These are phyloP conservation scores for Penicillium argentinense DNA, from an alignment of 495 filamentous ascomycete genomes.

Conservation along the genomic window DNA sequence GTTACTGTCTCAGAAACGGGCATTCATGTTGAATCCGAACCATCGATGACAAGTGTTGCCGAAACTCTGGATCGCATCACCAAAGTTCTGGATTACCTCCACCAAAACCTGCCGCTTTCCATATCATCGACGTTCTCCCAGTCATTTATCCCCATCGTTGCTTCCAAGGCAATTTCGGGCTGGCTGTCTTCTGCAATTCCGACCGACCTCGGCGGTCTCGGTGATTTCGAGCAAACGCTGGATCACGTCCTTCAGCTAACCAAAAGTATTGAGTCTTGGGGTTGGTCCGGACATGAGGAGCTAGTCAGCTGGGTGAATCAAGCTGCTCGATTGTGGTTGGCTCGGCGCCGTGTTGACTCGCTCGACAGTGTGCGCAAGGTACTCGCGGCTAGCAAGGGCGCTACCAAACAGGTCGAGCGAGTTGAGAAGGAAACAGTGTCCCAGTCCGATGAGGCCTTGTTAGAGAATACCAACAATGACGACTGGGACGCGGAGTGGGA, in stretches of 20 bases:
- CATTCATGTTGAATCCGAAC: conserved; percentile 30
- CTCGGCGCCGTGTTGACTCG: conserved; percentile 74
- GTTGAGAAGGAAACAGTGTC: conserved; percentile 80
- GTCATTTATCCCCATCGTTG: conserved; percentile 64
- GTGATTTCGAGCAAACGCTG: conserved; percentile 65
- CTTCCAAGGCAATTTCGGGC: conserved; percentile 61
- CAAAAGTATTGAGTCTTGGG: conserved; percentile 55
- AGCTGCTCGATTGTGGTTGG: conserved; percentile 79
- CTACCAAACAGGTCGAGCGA: conserved; percentile 69
- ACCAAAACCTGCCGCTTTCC: conserved; percentile 60
- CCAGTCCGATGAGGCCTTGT: conserved; percentile 61
- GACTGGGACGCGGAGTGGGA: conserved; percentile 81
- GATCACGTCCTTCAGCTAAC: conserved; percentile 62
- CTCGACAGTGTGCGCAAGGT: conserved; percentile 71
- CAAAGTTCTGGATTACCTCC: conserved; percentile 63
- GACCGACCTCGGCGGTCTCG: conserved; percentile 64
- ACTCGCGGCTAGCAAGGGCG: conserved; percentile 61
- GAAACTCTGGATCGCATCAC: conserved; percentile 51
- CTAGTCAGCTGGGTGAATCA: conserved; percentile 78
- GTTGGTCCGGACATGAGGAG: conserved; percentile 67
- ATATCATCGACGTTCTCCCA: conserved; percentile 62
- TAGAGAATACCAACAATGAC: conserved; percentile 53
- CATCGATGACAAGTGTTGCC: conserved; percentile 24
- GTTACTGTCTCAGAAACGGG: conserved; percentile 30
- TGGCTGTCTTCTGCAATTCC: conserved; percentile 81